Evolutionary conservation across 2,329 filamentous ascomycete genomes (phyloP).

Genomic region (Epichloe uncinata): DNA sequence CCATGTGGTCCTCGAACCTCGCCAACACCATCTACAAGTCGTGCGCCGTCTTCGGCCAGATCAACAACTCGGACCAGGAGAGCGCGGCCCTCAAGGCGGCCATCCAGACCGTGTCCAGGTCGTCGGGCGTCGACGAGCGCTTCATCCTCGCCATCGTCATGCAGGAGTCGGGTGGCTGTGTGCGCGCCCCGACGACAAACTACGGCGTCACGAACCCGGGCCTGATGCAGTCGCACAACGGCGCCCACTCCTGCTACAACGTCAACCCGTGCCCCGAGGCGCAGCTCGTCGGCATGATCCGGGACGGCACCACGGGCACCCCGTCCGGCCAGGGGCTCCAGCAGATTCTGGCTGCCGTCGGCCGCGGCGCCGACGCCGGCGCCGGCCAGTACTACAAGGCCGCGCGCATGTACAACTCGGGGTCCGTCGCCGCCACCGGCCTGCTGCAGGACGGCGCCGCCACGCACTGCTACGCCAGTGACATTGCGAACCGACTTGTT

Average conservation of each 20-base stretch:
- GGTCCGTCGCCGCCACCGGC: slow-evolving; percentile 22
- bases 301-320: slow-evolving; percentile 29
- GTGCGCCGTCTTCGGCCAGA: slow-evolving; percentile 5
- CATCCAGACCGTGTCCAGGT: slow-evolving; percentile 19
- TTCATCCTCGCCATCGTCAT: slow-evolving; percentile 31
- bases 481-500: slow-evolving; percentile 24
- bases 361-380: slow-evolving; percentile 7
- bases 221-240: slow-evolving; percentile 26
- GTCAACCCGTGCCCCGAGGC: slow-evolving; percentile 15
- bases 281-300: slow-evolving; percentile 18
- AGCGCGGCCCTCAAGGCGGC: slow-evolving; percentile 14
- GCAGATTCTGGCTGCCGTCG: slow-evolving; percentile 21
- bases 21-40: slow-evolving; percentile 2
- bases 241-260: slow-evolving; percentile 22
- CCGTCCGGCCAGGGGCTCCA: slow-evolving; percentile 27
- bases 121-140: slow-evolving; percentile 21
- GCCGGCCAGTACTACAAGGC: slow-evolving; percentile 26
- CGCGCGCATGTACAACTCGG: slow-evolving; percentile 38
- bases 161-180: slow-evolving; percentile 31
- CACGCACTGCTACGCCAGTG: slow-evolving; percentile 36
- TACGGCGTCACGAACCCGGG: slow-evolving; percentile 29
- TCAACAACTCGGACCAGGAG: slow-evolving; percentile 9
- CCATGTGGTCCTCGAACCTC: slow-evolving; percentile 14
- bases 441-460: slow-evolving; percentile 25
- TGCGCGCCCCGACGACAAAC: slow-evolving; percentile 26